Percentiles rank a stretch among this genome's conserved stretches.
phyloP scores from a whole-genome alignment of 495 filamentous ascomycete species.

The Evernia prunastri region DNA sequence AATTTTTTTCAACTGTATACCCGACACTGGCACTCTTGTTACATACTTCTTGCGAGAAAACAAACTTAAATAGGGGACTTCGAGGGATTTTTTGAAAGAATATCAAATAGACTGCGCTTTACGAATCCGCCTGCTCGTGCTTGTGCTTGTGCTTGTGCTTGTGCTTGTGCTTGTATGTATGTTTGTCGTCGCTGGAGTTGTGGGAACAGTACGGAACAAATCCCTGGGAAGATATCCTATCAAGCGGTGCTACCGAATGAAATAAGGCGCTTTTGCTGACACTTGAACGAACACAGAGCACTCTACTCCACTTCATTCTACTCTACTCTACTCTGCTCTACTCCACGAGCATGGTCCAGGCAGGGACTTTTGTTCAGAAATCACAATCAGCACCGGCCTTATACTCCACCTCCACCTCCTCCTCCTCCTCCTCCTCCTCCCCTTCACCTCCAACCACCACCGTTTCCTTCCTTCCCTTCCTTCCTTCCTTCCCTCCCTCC shows the following conservation, averaged over 20 bases:
- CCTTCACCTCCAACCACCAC: background rate
- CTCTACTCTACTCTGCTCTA: too few species aligned
- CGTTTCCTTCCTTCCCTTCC: too few species aligned
- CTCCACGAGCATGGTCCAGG: too few species aligned
- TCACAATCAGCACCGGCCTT: too few species aligned
- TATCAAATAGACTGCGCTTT: background rate
- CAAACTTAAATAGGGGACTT: background rate
- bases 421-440: background rate
- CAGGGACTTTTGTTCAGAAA: too few species aligned
- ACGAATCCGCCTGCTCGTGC: background rate
- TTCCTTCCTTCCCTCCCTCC: too few species aligned
- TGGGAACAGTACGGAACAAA: background rate
- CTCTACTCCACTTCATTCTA: too few species aligned
- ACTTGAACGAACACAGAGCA: too few species aligned
- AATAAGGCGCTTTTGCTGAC: too few species aligned
- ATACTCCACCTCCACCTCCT: background rate
- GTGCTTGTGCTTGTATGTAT: background rate
- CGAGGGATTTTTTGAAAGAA: background rate
- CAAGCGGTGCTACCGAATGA: too few species aligned
- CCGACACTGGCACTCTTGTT: background rate
- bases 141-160: background rate
- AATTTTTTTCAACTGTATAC: background rate
- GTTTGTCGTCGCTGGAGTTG: background rate
- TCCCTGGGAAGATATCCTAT: too few species aligned
- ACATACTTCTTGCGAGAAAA: background rate